phyloP scores from a whole-genome alignment of 202 grass and related monocot species.

The Hordeum pubiflorum region DNA sequence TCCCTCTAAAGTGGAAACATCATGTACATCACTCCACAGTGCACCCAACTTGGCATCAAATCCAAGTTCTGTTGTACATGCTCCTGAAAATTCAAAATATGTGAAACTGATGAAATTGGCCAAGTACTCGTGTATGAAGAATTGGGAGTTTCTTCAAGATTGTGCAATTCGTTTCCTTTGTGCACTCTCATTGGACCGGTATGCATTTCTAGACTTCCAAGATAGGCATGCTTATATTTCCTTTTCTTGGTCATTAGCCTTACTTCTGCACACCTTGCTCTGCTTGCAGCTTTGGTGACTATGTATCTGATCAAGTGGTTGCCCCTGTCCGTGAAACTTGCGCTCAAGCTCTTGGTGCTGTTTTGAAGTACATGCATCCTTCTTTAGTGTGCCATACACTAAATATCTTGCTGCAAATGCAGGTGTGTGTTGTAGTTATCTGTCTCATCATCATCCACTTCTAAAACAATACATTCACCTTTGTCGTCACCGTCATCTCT shows the following conservation, averaged over 20 bases:
- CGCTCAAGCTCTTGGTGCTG: slow-evolving; percentile 94
- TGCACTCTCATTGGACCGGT: slow-evolving; percentile 97
- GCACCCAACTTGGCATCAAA: slow-evolving; percentile 17
- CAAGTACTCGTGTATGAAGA: slow-evolving; percentile 70
- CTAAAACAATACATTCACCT: slow-evolving; percentile 16
- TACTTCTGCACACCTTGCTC: slow-evolving; percentile 6
- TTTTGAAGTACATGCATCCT: slow-evolving; percentile 96
- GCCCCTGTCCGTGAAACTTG: slow-evolving; percentile 97
- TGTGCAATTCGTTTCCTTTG: slow-evolving; percentile 95
- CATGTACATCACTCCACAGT: slow-evolving; percentile 25
- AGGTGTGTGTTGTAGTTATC: slow-evolving; percentile 49
- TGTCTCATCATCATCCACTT: neutral
- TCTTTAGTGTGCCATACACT: slow-evolving; percentile 84
- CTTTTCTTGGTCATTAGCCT: neutral
- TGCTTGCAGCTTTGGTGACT: slow-evolving; percentile 84
- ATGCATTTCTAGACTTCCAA: slow-evolving; percentile 33
- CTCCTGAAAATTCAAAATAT: slow-evolving; percentile 60
- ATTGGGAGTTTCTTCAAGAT: slow-evolving; percentile 98
- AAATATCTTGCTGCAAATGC: slow-evolving; percentile 87
- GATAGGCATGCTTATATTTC: neutral
- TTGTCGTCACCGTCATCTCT: slow-evolving; percentile 18
- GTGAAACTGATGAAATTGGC: slow-evolving; percentile 66
- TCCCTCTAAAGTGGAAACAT: slow-evolving; percentile 24
- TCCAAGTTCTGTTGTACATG: slow-evolving; percentile 33
- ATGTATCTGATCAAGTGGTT: slow-evolving; percentile 99